These are phyloP conservation scores for Cardamine resedifolia DNA, from an alignment of 345 rosid species.

Conservation along the genomic window DNA sequence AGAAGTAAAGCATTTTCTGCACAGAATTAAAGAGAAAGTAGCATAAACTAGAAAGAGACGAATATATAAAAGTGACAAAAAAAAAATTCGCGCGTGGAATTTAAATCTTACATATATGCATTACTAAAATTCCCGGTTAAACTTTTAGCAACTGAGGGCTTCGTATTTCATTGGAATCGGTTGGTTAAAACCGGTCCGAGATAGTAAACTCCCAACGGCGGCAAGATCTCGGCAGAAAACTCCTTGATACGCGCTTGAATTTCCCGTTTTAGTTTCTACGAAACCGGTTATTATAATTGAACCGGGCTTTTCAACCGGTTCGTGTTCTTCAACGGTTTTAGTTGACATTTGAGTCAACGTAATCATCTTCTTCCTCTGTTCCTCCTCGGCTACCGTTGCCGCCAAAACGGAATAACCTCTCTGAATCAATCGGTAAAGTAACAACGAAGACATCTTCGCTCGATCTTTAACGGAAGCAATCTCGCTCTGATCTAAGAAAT, in stretches of 20 bases:
- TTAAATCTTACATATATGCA: constrained; percentile 10
- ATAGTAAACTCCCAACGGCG: constrained; percentile 66
- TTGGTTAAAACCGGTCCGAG: constrained; percentile 78
- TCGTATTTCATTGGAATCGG: constrained; percentile 76
- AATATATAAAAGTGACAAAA: constrained; percentile 26
- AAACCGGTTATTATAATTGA: background rate
- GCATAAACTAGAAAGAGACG: background rate
- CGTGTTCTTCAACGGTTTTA: constrained; percentile 20
- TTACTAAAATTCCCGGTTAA: constrained; percentile 9
- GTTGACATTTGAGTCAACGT: constrained; percentile 49
- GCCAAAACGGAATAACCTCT: constrained; percentile 74
- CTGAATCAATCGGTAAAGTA: constrained; percentile 83
- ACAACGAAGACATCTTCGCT: constrained; percentile 70
- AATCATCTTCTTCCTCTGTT: constrained; percentile 54
- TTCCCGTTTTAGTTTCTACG: constrained; percentile 7
- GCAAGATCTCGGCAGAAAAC: constrained; percentile 92
- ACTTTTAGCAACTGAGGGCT: constrained; percentile 76
- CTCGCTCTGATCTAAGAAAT: constrained; percentile 61
- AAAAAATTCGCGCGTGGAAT: constrained; percentile 1
- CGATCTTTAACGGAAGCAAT: constrained; percentile 69
- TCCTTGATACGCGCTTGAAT: constrained; percentile 64
- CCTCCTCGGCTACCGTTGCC: constrained; percentile 63
- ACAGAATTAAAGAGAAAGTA: constrained; percentile 5
- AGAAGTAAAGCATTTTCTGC: constrained; percentile 2
- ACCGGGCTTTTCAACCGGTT: constrained; percentile 31